Evolutionary conservation across 352 stramenopile genomes (phyloP), one percentile per base, ranked within the genome.

Genomic region (Phytophthora idaei): DNA sequence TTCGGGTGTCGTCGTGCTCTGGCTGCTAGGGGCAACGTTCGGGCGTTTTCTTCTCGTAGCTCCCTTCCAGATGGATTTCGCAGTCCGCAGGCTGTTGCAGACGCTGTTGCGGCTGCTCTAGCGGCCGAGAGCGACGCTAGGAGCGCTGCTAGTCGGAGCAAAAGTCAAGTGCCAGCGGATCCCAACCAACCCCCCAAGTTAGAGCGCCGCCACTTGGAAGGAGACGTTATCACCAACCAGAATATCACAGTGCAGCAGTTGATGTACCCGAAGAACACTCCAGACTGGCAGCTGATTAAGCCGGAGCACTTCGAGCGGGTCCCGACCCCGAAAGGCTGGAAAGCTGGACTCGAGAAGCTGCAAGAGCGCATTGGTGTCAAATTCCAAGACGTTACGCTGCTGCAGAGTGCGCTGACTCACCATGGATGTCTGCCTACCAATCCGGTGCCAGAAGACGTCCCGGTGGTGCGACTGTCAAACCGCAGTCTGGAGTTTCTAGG

Each of bases 401-500:
- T 95, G 15, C 77, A 90, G 64, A 90, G 83, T 50, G 85, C 87
- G 52, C 58, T 94, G 34, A 89, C 82, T 7, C 87, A 95, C 53
- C 85, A 92, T 50, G 86, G 87, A n/a, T 79, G 74, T 31, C 70
- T 94, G n/a, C 65, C 69, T 5, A 69, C 74, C 39, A 65, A 76
- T 53, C 58, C 75, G 6, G 62, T 93, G 29, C 71, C 74, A 0
- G 31, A 64, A 1, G 61, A 71, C 10, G 69, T 92, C 5, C 75
- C 77, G 1, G 71, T 80, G 4, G 76, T 90, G 34, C 85, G 87
- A 14, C 63, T 92, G 10, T 90, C 87, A 46, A 95, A 95, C 61
- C 84, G 87, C 31, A 92, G 83, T 67, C 69, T 95, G 17, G 87
- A 95, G 66, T 94, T 92, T 57, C 72, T 95, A 1, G 87, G 87